A percentile compares a stretch with the other conserved stretches of the same genome.
These are phyloP conservation scores for Coffea eugenioides DNA, from an alignment of 257 asterid species.

Conservation along the genomic window DNA sequence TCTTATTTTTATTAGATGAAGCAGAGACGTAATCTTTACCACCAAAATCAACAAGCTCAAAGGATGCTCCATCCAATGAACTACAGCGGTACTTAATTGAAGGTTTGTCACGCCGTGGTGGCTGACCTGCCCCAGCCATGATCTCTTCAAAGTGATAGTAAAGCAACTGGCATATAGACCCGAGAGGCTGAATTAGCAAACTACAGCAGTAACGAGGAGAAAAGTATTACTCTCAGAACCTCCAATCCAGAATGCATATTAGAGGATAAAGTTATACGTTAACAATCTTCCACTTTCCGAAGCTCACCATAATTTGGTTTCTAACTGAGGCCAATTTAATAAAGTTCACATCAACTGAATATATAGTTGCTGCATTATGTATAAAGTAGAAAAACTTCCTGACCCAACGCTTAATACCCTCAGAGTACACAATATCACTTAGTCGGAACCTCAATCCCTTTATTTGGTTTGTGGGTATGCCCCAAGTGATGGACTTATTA, in stretches of 20 bases:
- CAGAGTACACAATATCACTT: neutral
- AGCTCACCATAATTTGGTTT: neutral
- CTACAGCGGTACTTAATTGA: conserved; percentile 41
- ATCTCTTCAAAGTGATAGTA: conserved; percentile 4
- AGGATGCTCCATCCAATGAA: conserved; percentile 36
- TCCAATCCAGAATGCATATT: neutral
- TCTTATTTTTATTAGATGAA: conserved; percentile 36
- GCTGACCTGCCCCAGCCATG: conserved; percentile 45
- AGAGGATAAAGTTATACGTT: neutral
- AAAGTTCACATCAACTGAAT: neutral
- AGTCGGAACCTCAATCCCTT: neutral
- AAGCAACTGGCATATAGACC: conserved; percentile 22
- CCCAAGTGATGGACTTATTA: too few species aligned
- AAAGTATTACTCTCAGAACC: neutral
- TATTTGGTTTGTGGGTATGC: neutral
- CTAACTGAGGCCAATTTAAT: neutral
- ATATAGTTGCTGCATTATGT: neutral
- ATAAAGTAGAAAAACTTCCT: neutral
- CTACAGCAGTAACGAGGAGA: neutral
- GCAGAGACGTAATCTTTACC: conserved; percentile 21
- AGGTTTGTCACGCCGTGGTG: conserved; percentile 41
- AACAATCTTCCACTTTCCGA: neutral
- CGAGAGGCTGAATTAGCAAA: neutral
- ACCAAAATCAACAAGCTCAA: conserved; percentile 45
- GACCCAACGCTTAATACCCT: neutral